Conservation (phyloP, 2,329 filamentous ascomycete genomes). For the Cercospora citrullina region DNA sequence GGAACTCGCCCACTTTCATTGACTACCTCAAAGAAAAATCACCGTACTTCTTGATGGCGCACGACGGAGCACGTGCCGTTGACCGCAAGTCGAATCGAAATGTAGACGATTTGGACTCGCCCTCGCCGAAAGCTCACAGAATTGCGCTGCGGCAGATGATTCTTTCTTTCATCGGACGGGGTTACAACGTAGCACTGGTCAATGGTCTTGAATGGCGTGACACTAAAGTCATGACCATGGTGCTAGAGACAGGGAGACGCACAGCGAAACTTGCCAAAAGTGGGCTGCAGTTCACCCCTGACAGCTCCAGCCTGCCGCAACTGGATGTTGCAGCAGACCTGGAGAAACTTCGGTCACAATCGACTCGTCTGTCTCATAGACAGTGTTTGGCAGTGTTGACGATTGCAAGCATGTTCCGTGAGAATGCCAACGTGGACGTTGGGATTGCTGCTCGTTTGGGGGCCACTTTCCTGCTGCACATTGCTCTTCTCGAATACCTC, state of each 20-base stretch:
- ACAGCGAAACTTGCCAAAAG: constrained; percentile 2
- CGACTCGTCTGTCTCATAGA: constrained; percentile 29
- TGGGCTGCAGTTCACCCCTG: constrained; percentile 4
- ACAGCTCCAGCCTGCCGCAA: constrained; percentile 5
- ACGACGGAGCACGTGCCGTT: constrained; percentile 56
- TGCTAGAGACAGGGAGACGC: constrained; percentile 40
- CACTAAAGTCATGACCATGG: constrained; percentile 60
- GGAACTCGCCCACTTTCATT: constrained; percentile 53
- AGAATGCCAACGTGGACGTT: constrained; percentile 13
- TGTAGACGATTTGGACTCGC: constrained; percentile 16
- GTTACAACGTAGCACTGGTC: constrained; percentile 63
- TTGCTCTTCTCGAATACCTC: constrained; percentile 34
- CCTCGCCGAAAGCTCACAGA: constrained; percentile 22
- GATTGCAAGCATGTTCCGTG: constrained; percentile 27
- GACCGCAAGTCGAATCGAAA: constrained; percentile 29
- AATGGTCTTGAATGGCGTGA: constrained; percentile 64
- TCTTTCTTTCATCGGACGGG: constrained; percentile 55
- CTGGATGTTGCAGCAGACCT: constrained; percentile 24
- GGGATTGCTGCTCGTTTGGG: constrained; percentile 20
- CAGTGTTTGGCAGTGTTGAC: constrained; percentile 32
- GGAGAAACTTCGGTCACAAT: constrained; percentile 19
- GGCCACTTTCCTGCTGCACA: constrained; percentile 35
- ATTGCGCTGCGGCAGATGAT: constrained; percentile 51
- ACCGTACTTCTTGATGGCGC: constrained; percentile 68
- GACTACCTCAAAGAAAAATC: constrained; percentile 57